Base-by-base conservation (phyloP, 1,284 basidiomycete species). In the Ganoderma resinaceum region DNA sequence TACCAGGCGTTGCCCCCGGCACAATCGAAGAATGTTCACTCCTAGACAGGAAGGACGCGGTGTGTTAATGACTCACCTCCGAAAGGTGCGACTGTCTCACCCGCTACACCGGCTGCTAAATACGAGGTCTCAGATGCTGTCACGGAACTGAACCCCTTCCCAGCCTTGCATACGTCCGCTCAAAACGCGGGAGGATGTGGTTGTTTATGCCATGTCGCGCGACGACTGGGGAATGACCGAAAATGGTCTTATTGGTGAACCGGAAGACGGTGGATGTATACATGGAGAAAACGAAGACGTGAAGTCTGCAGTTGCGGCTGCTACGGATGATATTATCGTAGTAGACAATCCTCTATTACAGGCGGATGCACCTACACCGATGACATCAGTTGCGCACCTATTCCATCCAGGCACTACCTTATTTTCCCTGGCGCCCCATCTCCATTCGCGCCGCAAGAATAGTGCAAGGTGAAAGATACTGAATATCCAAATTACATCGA, bases 71-170 rank as follows among this genome's bases (percentile, higher is more conserved):
- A 59, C 73, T 37, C 62, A 77, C 81, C 75, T 67, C 76, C 77
- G 65, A 78, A 66, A n/a, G 77, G 73, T 11, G 82, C 81, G 49
- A 76, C 72, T 2, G 70, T 76, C 18, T 82, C 82, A 11, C 82
- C 82, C 11, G 78, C 78, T 1, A 81, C 62, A 33, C 80, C 82
- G 0, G 81, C 77, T 3, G 73, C 76, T 35, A 81, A 18, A 57
- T 77, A 74, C 2, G 76, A 72, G 0, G 70, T 42, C 3, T 58
- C 69, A 49, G 66, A 66, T 4, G 67, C n/a, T 37, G 61, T 20
- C 18, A 63, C 58, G 2, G 62, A 40, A 5, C 63, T 29, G 31
- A 33, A 29, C 6, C n/a, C 33, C 9, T 29, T n/a, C 62, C 59
- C 14, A 35, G 52, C 5, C 49, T 42, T 23, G 59, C 35, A 9